Percentiles rank a stretch among this genome's conserved stretches.
These are phyloP conservation scores for Salix purpurea DNA, from an alignment of 345 rosid genomes.

Conservation along the genomic window DNA sequence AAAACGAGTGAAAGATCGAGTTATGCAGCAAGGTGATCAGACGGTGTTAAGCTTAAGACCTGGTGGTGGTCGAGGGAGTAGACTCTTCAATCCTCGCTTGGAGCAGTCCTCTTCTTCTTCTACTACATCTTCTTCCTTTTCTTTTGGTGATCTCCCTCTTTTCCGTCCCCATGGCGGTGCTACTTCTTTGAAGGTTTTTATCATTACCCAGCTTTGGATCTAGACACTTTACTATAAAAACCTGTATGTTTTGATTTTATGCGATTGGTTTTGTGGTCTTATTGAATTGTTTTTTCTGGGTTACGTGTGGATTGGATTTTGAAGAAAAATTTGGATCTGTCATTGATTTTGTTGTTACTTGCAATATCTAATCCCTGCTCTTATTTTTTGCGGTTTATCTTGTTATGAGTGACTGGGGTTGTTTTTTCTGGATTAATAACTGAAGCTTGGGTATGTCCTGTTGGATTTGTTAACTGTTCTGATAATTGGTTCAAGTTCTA, in stretches of 20 bases:
- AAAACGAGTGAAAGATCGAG: constrained; percentile 36
- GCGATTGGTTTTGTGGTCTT: not conserved
- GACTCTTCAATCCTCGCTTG: constrained; percentile 56
- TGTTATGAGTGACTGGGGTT: not conserved
- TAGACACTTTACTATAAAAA: not conserved
- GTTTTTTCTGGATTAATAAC: not conserved
- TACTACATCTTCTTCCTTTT: constrained; percentile 29
- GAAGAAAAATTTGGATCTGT: constrained; percentile 9
- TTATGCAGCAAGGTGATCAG: constrained; percentile 95
- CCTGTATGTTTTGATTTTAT: not conserved
- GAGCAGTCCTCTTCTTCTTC: constrained; percentile 45
- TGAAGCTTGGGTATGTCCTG: not conserved
- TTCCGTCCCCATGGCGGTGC: constrained; percentile 71
- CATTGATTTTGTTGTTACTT: not conserved
- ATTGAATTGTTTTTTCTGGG: not conserved
- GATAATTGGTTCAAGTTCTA: not conserved
- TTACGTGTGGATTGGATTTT: not conserved
- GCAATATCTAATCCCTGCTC: not conserved
- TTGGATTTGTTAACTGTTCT: not conserved
- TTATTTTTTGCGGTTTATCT: not conserved
- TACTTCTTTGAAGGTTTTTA: constrained; percentile 36
- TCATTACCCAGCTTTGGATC: constrained; percentile 39
- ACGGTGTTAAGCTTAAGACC: constrained; percentile 98
- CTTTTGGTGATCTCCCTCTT: constrained; percentile 70
- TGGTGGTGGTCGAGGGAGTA: constrained; percentile 97